These are phyloP conservation scores for Calendula officinalis DNA, from an alignment of 129 eudicot genomes.

Conservation along the genomic window DNA sequence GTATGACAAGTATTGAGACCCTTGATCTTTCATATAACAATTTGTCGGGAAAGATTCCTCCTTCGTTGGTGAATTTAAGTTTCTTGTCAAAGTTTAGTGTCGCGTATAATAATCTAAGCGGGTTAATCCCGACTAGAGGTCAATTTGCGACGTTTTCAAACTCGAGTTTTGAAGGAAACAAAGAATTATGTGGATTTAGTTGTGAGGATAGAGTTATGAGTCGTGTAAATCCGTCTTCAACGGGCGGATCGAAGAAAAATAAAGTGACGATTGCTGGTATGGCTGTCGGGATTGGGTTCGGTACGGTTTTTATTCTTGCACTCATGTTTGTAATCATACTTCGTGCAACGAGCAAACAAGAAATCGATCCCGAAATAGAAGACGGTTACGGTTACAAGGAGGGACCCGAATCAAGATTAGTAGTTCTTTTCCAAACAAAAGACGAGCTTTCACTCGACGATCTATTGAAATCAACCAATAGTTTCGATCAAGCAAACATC, in stretches of 20 bases:
- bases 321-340: conserved; percentile 16
- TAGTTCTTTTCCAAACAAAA: conserved; percentile 4
- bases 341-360: conserved; percentile 12
- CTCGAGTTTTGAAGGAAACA: conserved; percentile 17
- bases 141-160: conserved; percentile 14
- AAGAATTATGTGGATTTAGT: neutral
- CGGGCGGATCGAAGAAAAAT: conserved; percentile 2
- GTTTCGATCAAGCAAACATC: conserved; percentile 19
- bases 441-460: conserved; percentile 8
- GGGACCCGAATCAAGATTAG: neutral
- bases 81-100: conserved; percentile 8
- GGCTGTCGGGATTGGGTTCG: conserved; percentile 17
- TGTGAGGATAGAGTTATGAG: neutral
- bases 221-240: neutral
- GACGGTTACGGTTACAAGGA: neutral
- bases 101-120: conserved; percentile 13
- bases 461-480: conserved; percentile 14
- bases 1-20: conserved; percentile 13
- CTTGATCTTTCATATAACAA: conserved; percentile 18
- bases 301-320: conserved; percentile 8
- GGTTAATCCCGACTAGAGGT: conserved; percentile 1
- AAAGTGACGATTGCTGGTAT: conserved; percentile 1
- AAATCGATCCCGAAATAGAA: conserved; percentile 9
- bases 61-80: neutral
- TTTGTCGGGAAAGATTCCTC: conserved; percentile 7